Evolutionary conservation across 192 early-diverging fungal species (phyloP), one percentile per base, ranked within the genome.

Genomic region (Coemansia sp.): DNA sequence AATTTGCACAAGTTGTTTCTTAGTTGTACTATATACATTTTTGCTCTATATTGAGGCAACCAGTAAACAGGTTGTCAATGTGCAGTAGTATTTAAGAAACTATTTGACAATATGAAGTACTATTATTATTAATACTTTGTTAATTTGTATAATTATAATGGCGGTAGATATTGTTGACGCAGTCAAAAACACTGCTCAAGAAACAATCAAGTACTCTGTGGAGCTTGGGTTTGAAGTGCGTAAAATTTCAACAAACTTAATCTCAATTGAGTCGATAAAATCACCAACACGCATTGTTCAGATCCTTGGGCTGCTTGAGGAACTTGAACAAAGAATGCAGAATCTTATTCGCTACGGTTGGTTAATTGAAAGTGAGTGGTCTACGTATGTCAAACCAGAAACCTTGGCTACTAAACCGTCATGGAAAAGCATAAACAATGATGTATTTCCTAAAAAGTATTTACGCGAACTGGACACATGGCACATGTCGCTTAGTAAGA

Each of bases 281-380:
- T 66, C 67, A 17, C 21, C 57, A 8, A 23, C 31, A 57, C 73
- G 78, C 27, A 59, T 73, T 25, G 32, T 31, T n/a, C 78, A 81
- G 67, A 61, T 81, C 22, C 53, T 70, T 22, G 63, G 50, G 25
- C n/a, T 65, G 51, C 54, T 81, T 4, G 74, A 76, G 53, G 67
- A 30, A 29, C 70, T 81, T 11, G 78, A 81, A 64, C n/a, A 50
- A 30, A 60, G 55, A 21, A 53, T 81, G 21, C 73, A 81, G 73
- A 46, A 57, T 25, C 64, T 81, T 14, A 72, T 81, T 24, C 78
- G 78, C 39, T 81, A 81, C 57, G 67, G 70, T 17, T 81, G 78
- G 78, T 20, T 66, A 14, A 33, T 81, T n/a, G 70, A 81, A 61
- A 63, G 67, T 57, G 78, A 75, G 57, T 81, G 78, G 78, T 61